phyloP scores from a whole-genome alignment of 768 basidiomycete genomes.

The Podaxis sp. region DNA sequence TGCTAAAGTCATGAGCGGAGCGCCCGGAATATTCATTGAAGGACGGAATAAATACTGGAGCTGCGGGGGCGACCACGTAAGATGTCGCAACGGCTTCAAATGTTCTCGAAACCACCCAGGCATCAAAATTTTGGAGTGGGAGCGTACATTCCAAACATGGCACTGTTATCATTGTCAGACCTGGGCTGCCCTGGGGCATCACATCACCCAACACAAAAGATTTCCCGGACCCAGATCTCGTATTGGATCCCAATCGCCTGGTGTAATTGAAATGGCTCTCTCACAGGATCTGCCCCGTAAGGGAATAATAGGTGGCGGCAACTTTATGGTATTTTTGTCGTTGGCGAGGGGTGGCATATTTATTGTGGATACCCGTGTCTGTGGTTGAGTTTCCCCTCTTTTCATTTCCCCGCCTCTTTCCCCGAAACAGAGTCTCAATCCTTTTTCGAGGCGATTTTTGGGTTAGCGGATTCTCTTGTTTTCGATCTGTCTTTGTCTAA shows the following conservation, averaged over 20 bases:
- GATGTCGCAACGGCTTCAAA: not conserved
- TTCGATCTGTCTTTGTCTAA: not conserved
- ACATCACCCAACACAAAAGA: not conserved
- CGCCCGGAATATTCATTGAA: too few relatives aligned
- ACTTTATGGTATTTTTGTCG: not conserved
- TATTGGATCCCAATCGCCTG: not conserved
- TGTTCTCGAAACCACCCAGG: not conserved
- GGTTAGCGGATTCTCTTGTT: not conserved
- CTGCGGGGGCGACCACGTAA: not conserved
- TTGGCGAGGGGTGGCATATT: not conserved
- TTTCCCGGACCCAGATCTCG: not conserved
- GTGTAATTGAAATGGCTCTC: too few relatives aligned
- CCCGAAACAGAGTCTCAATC: not conserved
- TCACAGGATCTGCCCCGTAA: not conserved
- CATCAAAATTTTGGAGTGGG: slow-evolving; percentile 14
- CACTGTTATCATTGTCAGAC: not conserved
- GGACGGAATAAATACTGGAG: not conserved
- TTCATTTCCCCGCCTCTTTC: not conserved
- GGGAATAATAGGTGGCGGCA: not conserved
- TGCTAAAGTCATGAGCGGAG: too few relatives aligned
- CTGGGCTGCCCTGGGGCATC: not conserved
- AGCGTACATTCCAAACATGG: not conserved
- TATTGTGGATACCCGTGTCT: slow-evolving; percentile 6
- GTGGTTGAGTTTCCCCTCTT: not conserved
- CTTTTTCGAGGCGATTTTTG: not conserved